phyloP scores from a whole-genome alignment of 1,139 yeast species.

The Pichia sp. region DNA sequence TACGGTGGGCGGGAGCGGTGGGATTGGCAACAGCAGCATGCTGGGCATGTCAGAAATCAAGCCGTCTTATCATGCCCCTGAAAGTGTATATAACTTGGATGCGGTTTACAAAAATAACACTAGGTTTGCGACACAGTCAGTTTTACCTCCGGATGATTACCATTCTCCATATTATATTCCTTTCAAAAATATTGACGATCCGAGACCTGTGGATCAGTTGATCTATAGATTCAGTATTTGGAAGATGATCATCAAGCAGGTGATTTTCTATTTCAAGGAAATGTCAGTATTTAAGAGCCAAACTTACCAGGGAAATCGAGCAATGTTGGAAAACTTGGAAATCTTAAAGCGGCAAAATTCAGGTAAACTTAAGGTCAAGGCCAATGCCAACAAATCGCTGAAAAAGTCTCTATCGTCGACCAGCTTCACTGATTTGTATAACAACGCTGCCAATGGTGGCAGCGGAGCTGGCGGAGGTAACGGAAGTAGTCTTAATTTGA shows the following conservation, averaged over 20 bases:
- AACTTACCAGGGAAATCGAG: constrained; percentile 60
- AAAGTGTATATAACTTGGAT: constrained; percentile 17
- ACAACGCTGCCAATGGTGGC: not conserved
- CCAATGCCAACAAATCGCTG: constrained; percentile 22
- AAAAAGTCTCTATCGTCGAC: constrained; percentile 25
- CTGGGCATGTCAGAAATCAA: not conserved
- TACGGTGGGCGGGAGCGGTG: not conserved
- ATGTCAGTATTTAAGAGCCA: constrained; percentile 64
- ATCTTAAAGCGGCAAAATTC: constrained; percentile 43
- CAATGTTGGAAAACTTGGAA: constrained; percentile 57
- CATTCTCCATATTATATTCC: constrained; percentile 34
- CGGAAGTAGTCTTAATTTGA: not conserved
- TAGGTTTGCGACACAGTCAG: constrained; percentile 21
- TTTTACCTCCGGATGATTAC: constrained; percentile 30
- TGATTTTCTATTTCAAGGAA: constrained; percentile 59
- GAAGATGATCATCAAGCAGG: constrained; percentile 63
- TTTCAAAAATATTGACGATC: constrained; percentile 28
- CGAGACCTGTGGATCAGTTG: constrained; percentile 47
- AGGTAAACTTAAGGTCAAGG: constrained; percentile 31
- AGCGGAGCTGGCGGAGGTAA: not conserved
- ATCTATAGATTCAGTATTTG: constrained; percentile 62
- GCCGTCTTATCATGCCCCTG: constrained; percentile 4
- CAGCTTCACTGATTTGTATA: constrained; percentile 16
- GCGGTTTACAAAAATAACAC: constrained; percentile 18
- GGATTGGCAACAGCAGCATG: not conserved